Evolutionary conservation across 257 asterid species (phyloP), one percentile per base, ranked within the genome.

Genomic region (Capsicum rhomboideum): DNA sequence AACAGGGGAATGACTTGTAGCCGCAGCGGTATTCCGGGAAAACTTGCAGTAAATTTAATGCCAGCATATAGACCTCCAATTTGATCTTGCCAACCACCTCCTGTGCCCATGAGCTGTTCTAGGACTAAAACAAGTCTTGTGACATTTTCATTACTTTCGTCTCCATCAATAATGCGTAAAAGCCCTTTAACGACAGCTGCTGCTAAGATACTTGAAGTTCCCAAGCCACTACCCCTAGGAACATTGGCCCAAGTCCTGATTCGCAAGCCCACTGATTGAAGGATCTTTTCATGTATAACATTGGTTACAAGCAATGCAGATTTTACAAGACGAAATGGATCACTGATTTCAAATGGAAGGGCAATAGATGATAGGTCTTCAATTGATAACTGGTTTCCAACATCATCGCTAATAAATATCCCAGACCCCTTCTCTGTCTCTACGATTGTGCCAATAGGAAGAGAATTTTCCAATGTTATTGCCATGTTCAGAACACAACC

Each of bases 51-150:
- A 67, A 90, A 97, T 85, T 95, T 95, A 63, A 97, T 92, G 87
- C 99, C 97, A 14, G 98, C 97, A 88, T 97, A 97, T 55, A 97
- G 92, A 66, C 98, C 99, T 16, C 99, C 99, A 34, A 94, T 93
- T 84, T 96, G 98, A 90, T 96, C 99, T 88, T 94, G 99, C 97
- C 99, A 97, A 42, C 98, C 98, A 83, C 99, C 99, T 68, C 98
- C 99, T 6, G 99, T 97, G 78, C 98, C 98, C 98, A 95, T 93
- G 37, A 93, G 93, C 90, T 97, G 99, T 86, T 97, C 99, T 87
- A 92, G 87, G 63, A 95, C 96, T 82, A 97, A 85, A 21, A 95
- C 98, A 55, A 97, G 98, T 80, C 97, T 89, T 34, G 99, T 86
- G n/a, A 97, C 93, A 86, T 93, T 95, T 89, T 90, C 98, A 54